phyloP scores from a whole-genome alignment of 768 basidiomycete species.

The Mycena alexandri region DNA sequence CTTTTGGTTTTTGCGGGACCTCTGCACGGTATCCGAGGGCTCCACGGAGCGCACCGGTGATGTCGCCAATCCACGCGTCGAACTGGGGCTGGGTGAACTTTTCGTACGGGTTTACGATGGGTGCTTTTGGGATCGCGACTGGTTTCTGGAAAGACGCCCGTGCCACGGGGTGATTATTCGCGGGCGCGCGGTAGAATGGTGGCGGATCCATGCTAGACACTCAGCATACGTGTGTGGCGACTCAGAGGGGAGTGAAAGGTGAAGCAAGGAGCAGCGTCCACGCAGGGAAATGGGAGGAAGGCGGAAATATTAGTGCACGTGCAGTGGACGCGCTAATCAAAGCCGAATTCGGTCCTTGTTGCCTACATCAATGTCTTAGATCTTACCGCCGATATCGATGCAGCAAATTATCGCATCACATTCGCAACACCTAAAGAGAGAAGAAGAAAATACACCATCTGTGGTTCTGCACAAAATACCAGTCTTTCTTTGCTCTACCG shows the following conservation, averaged over 20 bases:
- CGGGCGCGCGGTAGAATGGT: conserved; percentile 23
- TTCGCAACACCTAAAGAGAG: too few species aligned
- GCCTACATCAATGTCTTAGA: too few species aligned
- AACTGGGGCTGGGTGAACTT: conserved; percentile 78
- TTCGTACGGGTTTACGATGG: conserved; percentile 80
- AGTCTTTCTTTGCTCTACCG: neutral
- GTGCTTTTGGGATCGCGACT: conserved; percentile 51
- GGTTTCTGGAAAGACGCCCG: conserved; percentile 20
- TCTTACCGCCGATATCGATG: too few species aligned
- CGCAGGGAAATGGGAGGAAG: neutral
- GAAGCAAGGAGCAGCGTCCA: neutral
- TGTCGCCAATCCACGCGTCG: conserved; percentile 77
- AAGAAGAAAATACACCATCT: too few species aligned
- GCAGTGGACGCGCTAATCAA: neutral
- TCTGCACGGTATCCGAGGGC: conserved; percentile 68
- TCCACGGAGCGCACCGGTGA: conserved; percentile 67
- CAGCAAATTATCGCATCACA: too few species aligned
- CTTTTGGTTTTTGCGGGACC: conserved; percentile 33
- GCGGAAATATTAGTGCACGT: conserved; percentile 4
- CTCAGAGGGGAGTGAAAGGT: neutral
- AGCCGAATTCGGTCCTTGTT: too few species aligned
- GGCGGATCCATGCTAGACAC: conserved; percentile 11
- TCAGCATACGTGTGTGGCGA: conserved; percentile 21
- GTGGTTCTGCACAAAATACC: too few species aligned
- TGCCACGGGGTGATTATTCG: conserved; percentile 19